phyloP scores from a whole-genome alignment of 177 flowering plant genomes.

The Telopea speciosissima region DNA sequence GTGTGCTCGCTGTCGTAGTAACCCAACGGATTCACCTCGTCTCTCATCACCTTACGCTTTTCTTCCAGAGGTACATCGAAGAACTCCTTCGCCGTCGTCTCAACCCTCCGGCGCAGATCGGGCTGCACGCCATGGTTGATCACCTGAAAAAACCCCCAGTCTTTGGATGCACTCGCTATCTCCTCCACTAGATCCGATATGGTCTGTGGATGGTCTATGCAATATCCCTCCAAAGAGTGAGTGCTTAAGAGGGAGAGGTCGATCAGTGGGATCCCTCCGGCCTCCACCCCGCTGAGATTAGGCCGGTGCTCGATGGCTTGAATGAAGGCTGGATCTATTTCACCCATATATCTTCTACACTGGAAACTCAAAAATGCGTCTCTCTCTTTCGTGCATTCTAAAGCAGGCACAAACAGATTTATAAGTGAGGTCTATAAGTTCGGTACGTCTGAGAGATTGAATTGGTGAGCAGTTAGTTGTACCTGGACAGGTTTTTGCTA shows the following conservation, averaged over 20 bases:
- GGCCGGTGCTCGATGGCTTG: slow-evolving; percentile 51
- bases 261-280: slow-evolving; percentile 39
- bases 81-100: slow-evolving; percentile 34
- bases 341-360: no score
- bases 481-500: no score
- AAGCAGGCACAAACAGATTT: no score
- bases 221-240: neutral
- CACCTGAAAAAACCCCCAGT: slow-evolving; percentile 76
- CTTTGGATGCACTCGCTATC: slow-evolving; percentile 39
- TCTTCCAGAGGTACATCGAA: slow-evolving; percentile 41
- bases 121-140: slow-evolving; percentile 58
- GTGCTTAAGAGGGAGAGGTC: slow-evolving; percentile 31
- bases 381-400: neutral
- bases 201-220: neutral
- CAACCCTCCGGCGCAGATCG: slow-evolving; percentile 20
- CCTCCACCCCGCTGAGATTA: slow-evolving; percentile 21
- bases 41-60: slow-evolving; percentile 49
- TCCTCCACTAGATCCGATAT: slow-evolving; percentile 20
- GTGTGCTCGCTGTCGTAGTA: slow-evolving; percentile 61
- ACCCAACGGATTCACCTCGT: slow-evolving; percentile 42
- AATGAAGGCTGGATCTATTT: slow-evolving; percentile 43
- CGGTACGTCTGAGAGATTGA: no score
- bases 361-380: neutral
- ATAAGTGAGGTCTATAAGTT: no score
- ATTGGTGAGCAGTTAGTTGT: no score